phyloP scores from a whole-genome alignment of 2,329 filamentous ascomycete genomes.

The Epichloe sibirici region DNA sequence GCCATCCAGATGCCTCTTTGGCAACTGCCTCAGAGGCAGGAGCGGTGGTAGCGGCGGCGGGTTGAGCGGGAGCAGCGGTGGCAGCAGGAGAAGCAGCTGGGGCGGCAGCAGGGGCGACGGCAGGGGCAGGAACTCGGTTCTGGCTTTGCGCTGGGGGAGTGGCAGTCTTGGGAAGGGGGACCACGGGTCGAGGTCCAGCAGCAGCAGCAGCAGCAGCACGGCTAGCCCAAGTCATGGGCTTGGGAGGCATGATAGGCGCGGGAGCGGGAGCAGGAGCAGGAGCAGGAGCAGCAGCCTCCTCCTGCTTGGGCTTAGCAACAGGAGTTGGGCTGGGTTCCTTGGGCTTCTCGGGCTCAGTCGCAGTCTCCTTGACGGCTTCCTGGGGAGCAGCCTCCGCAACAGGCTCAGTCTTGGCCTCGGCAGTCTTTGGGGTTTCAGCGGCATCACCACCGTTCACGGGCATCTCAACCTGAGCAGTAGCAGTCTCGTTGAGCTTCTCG shows the following conservation, averaged over 20 bases:
- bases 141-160: constrained; percentile 36
- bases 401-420: constrained; percentile 17
- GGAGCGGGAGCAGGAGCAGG: constrained; percentile 19
- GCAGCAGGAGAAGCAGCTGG: constrained; percentile 26
- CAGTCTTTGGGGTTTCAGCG: constrained; percentile 19
- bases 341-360: constrained; percentile 52
- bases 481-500: constrained; percentile 26
- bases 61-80: constrained; percentile 22
- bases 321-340: constrained; percentile 48
- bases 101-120: constrained; percentile 28
- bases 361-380: constrained; percentile 43
- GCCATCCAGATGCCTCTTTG: constrained; percentile 57
- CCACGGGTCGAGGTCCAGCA: constrained; percentile 39
- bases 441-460: constrained; percentile 7
- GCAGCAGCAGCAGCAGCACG: constrained; percentile 49
- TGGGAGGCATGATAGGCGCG: constrained; percentile 34
- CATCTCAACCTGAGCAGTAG: not conserved
- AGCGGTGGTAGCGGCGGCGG: constrained; percentile 25
- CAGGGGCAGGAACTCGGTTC: constrained; percentile 33
- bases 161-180: constrained; percentile 45
- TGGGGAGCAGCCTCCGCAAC: constrained; percentile 27
- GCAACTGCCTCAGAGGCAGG: constrained; percentile 26
- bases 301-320: constrained; percentile 29
- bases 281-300: constrained; percentile 33
- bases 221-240: constrained; percentile 67